Conservation (phyloP, 306 rosid genomes). For the Datisca glomerata region DNA sequence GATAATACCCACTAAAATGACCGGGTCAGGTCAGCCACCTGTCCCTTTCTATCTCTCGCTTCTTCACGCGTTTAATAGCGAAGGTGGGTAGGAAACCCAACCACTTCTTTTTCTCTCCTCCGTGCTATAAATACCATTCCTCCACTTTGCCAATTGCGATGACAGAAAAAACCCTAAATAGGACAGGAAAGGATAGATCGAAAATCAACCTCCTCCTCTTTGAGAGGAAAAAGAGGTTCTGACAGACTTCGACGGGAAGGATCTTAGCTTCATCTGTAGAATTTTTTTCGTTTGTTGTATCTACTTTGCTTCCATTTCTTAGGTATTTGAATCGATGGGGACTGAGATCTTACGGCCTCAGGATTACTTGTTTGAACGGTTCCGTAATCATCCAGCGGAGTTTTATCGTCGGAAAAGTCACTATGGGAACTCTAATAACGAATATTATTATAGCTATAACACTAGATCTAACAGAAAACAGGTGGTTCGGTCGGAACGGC, state of each 20-base stretch:
- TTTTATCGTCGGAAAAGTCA: constrained; percentile 33
- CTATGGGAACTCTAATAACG: constrained; percentile 11
- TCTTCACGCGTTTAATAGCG: neutral
- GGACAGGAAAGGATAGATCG: neutral
- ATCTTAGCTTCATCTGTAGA: too few relatives aligned
- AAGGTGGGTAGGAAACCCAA: neutral
- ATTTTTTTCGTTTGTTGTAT: neutral
- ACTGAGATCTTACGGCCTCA: constrained; percentile 77
- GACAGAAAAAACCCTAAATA: too few relatives aligned
- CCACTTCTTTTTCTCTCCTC: neutral
- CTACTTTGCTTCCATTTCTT: neutral
- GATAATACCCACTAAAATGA: too few relatives aligned
- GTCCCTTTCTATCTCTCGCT: neutral
- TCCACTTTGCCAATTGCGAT: neutral
- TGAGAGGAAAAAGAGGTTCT: neutral
- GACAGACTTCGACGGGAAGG: neutral
- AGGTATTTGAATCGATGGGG: constrained; percentile 41
- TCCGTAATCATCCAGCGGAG: constrained; percentile 24
- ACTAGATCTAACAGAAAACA: constrained; percentile 34
- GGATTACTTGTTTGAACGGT: constrained; percentile 41
- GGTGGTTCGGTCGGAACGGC: constrained; percentile 22
- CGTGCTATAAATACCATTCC: neutral
- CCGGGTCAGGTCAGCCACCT: neutral
- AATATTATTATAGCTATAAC: constrained; percentile 11
- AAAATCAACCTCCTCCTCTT: neutral